These are phyloP conservation scores for Sphagnum magellanicum DNA, from an alignment of 228 moss, liverwort and hornwort species.

Conservation along the genomic window DNA sequence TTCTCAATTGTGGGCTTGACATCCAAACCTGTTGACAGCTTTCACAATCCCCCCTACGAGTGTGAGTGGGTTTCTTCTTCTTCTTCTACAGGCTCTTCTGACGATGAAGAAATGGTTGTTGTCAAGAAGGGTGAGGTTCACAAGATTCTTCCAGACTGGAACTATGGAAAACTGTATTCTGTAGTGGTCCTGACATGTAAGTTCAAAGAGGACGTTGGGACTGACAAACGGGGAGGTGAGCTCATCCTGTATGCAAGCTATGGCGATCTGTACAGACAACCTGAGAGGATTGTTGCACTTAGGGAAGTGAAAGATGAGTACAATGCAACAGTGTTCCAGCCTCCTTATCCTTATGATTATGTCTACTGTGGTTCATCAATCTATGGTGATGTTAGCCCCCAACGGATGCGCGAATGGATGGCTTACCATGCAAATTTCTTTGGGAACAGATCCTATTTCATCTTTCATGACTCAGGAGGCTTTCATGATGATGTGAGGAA, in stretches of 20 bases:
- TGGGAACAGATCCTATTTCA: constrained; percentile 53
- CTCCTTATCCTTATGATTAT: constrained; percentile 45
- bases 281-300: constrained; percentile 29
- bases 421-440: constrained; percentile 43
- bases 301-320: constrained; percentile 23
- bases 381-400: constrained; percentile 52
- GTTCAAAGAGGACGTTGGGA: constrained; percentile 30
- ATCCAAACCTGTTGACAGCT: constrained; percentile 30
- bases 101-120: too few relatives aligned
- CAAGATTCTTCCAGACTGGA: constrained; percentile 44
- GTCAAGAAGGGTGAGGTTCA: constrained; percentile 12
- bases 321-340: constrained; percentile 33
- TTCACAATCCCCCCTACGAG: constrained; percentile 21
- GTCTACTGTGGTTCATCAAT: constrained; percentile 57
- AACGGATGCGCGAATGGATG: constrained; percentile 54
- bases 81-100: neutral
- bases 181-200: constrained; percentile 47
- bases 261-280: constrained; percentile 24
- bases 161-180: constrained; percentile 50
- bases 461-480: constrained; percentile 50
- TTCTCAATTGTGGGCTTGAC: constrained; percentile 46
- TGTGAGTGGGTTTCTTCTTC: constrained; percentile 27
- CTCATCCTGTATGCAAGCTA: constrained; percentile 32
- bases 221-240: constrained; percentile 27
- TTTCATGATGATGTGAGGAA: constrained; percentile 45